Evolutionary conservation across 2,329 filamentous ascomycete species (phyloP).

Genomic region (Sclerotinia subarctica): DNA sequence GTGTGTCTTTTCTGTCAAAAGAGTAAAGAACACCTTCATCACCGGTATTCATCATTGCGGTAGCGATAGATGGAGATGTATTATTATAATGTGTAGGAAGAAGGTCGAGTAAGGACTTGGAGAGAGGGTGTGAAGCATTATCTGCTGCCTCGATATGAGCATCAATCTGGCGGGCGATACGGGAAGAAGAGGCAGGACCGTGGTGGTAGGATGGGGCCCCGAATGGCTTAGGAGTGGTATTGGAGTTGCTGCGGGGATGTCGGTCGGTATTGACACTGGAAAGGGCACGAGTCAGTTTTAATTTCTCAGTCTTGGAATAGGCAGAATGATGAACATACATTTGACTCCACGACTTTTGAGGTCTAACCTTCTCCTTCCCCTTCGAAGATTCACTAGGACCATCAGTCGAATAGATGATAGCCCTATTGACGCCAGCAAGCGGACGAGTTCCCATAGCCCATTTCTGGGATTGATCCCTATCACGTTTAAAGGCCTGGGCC

Average conservation of each 20-base stretch:
- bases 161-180: constrained; percentile 29
- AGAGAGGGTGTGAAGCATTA: constrained; percentile 27
- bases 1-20: constrained; percentile 35
- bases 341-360: constrained; percentile 29
- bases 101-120: constrained; percentile 36
- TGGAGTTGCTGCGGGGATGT: constrained; percentile 30
- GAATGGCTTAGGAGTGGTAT: constrained; percentile 25
- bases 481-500: constrained; percentile 34
- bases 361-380: constrained; percentile 32
- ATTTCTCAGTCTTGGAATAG: constrained; percentile 7
- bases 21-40: constrained; percentile 35
- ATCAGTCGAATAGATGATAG: constrained; percentile 9
- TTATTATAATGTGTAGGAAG: constrained; percentile 35
- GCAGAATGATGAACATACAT: constrained; percentile 21
- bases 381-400: constrained; percentile 8
- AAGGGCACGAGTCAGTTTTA: constrained; percentile 21
- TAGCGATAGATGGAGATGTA: constrained; percentile 28
- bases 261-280: constrained; percentile 30
- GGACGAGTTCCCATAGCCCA: constrained; percentile 34
- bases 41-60: constrained; percentile 21
- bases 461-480: constrained; percentile 36
- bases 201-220: constrained; percentile 27
- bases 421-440: constrained; percentile 24
- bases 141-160: constrained; percentile 31
- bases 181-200: constrained; percentile 19